Percentiles rank a stretch among this genome's conserved stretches.
Evolutionary conservation across 805 yeast genomes (phyloP).

Genomic region (Yarrowia sp.): DNA sequence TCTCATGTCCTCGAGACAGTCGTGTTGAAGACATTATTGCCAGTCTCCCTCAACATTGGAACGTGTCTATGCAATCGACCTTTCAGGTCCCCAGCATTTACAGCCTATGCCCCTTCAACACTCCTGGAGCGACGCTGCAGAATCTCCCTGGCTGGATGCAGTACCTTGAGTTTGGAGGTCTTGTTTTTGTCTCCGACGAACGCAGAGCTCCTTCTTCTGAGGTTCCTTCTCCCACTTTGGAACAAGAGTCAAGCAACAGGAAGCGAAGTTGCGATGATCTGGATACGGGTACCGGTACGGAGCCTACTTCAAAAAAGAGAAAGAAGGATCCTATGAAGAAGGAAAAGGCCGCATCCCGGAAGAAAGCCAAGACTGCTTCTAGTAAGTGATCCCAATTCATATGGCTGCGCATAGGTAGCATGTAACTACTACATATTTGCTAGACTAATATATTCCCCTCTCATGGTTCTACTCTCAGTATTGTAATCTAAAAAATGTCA

Average conservation of each 20-base stretch:
- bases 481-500: conserved; percentile 7
- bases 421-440: too few relatives aligned
- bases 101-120: neutral
- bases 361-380: too few relatives aligned
- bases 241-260: neutral
- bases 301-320: too few relatives aligned
- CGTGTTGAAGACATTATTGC: neutral
- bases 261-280: too few relatives aligned
- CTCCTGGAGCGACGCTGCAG: neutral
- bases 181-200: neutral
- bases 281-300: too few relatives aligned
- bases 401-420: too few relatives aligned
- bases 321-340: too few relatives aligned
- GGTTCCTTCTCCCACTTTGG: neutral
- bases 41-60: neutral
- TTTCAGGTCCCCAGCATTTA: neutral
- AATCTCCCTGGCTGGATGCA: neutral
- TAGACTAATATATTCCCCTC: too few relatives aligned
- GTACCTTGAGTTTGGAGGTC: neutral
- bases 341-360: too few relatives aligned
- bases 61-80: neutral
- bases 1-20: neutral
- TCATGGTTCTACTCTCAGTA: too few relatives aligned
- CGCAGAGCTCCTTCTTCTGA: neutral
- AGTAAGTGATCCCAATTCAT: too few relatives aligned